Base-by-base conservation (phyloP, 1,284 basidiomycete genomes). In the Bjerkandera adusta region DNA sequence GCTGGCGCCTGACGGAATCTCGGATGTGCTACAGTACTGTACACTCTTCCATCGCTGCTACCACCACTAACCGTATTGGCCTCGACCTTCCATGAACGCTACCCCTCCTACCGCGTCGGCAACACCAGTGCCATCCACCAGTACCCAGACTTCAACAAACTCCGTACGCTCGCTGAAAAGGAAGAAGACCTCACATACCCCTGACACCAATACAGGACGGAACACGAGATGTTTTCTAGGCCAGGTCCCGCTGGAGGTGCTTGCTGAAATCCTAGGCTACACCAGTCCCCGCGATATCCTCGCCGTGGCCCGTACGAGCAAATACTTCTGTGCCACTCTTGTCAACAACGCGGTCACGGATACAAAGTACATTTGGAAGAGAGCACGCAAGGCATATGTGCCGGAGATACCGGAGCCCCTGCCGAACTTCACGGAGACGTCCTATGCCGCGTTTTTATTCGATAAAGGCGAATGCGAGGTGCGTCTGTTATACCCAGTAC, bases 401-500 rank as follows among this genome's bases (percentile, higher is more conserved):
- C 63, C 66, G 1, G 50, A 45, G 1, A 63, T 80, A 18, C 79
- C 79, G 1, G 71, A 77, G 34, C 76, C 75, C 0, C 59, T 58
- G 0, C 57, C 60, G 0, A 61, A 58, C 4, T 71, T 70, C 59
- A 67, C 62, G 35, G 74, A 77, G 46, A 52, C 71, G 0, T 60
- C 67, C 3, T 85, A 79, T 58, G 81, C 79, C 13, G 75, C 82
- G 0, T 76, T 83, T 48, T 52, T 86, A 26, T 87, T 82, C 49
- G 77, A 79, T 54, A 62, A 60, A 1, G 82, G 81, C 0, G 13
- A 49, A 3, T 88, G 85, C 54, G 73, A 77, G 61, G 81, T 85
- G 52, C 30, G 69, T 36, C 30, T 20, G 15, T 27, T 11, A 22
- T 40, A 6, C 10, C 22, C 18, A 22, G 7, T 8, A 7, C 16